Evolutionary conservation across 108 stramenopile genomes (phyloP), one percentile per base, ranked within the genome.

Genomic region (Cyclotella atomus): DNA sequence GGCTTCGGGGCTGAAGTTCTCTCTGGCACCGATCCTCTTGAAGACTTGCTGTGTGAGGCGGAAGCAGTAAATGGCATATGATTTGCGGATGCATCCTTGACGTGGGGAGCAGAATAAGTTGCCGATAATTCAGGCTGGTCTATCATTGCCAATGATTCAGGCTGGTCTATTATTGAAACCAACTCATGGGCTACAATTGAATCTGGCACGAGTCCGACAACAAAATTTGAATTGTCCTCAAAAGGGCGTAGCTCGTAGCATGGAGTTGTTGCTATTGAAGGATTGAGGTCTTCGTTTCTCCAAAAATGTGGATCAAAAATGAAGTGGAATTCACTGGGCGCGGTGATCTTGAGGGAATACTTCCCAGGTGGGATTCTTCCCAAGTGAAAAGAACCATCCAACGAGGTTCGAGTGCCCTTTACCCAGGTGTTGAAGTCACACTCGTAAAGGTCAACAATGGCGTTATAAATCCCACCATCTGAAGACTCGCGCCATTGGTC

Each of bases 401-500:
- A 12, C 9, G 54, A 15, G 30, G 73, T 75, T 27, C 64, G 73
- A 15, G 55, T 57, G 16, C 46, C 41, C 19, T 76, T 53, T 9
- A 76, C 49, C 66, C 57, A 68, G 2, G 46, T 61, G n/a, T 62
- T 53, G 2, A 38, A 45, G 16, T 36, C 32, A 35, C 75, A 76
- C 24, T 67, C 66, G 17, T 50, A 76, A 38, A 76, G 45, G 36
- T 76, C 66, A 28, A 76, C 66, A 32, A 76, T 34, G 3, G 61
- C 67, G 6, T 27, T 47, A 59, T 36, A 15, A 12, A 76, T 15
- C 17, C 66, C 66, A 25, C 27, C 25, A 24, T 76, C 75, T 10
- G 10, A 45, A 23, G 35, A 28, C 4, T 68, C 75, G 9, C 33
- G 38, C 29, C 21, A 52, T 17, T 52, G 15, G 20, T 76, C 59